These are phyloP conservation scores for Theileria sp. DNA, from an alignment of 169 alveolate species.

Conservation along the genomic window DNA sequence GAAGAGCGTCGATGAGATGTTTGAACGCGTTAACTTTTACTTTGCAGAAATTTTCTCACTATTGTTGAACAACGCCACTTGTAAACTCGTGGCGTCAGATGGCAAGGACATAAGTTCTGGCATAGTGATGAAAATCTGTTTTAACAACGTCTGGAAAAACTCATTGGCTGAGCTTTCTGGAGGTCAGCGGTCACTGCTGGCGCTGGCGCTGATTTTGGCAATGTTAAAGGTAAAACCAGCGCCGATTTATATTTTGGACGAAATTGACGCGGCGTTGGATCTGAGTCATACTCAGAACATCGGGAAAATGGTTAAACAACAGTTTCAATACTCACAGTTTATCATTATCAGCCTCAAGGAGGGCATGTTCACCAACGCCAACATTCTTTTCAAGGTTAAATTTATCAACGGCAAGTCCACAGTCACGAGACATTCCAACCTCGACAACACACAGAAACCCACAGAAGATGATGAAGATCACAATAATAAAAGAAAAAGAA, in stretches of 20 bases:
- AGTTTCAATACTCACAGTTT: slow-evolving; percentile 95
- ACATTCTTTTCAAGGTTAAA: slow-evolving; percentile 91
- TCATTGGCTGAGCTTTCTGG: slow-evolving; percentile 89
- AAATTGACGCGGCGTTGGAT: slow-evolving; percentile 99
- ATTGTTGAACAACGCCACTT: slow-evolving; percentile 90
- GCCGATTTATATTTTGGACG: slow-evolving; percentile 98
- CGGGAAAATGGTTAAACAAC: slow-evolving; percentile 94
- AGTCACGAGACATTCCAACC: slow-evolving; percentile 68
- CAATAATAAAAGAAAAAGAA: neutral
- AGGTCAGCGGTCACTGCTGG: slow-evolving; percentile 96
- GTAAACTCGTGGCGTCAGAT: slow-evolving; percentile 85
- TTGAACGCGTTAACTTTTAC: slow-evolving; percentile 85
- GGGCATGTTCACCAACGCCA: slow-evolving; percentile 98
- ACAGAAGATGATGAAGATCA: neutral
- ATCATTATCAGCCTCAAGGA: slow-evolving; percentile 94
- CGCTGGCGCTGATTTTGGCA: slow-evolving; percentile 94
- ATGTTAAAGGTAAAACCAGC: slow-evolving; percentile 96
- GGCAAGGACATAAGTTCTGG: slow-evolving; percentile 78
- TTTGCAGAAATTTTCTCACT: slow-evolving; percentile 91
- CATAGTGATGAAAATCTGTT: slow-evolving; percentile 86
- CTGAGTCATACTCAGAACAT: slow-evolving; percentile 97
- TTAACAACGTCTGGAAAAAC: slow-evolving; percentile 91
- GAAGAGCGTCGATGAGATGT: slow-evolving; percentile 86
- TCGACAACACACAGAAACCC: neutral
- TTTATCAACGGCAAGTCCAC: slow-evolving; percentile 90